Percentiles rank a stretch among this genome's conserved stretches.
These are phyloP conservation scores for Exserohilum turcica DNA, from an alignment of 2,329 filamentous ascomycete genomes.

Conservation along the genomic window DNA sequence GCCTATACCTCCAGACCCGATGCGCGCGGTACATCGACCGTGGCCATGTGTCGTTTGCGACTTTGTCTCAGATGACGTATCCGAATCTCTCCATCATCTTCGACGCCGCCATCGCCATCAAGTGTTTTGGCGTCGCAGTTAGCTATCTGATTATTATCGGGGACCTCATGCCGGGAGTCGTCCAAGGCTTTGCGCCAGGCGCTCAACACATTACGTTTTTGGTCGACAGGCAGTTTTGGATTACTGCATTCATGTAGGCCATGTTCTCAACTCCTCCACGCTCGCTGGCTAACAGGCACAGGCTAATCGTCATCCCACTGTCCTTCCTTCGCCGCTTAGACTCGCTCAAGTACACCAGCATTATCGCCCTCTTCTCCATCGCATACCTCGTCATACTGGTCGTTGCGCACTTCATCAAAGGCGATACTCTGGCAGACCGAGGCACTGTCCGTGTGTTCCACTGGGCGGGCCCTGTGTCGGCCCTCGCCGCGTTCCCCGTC, in stretches of 20 bases:
- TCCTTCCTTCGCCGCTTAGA: constrained; percentile 90
- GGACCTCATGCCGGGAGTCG: constrained; percentile 95
- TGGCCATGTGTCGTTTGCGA: constrained; percentile 89
- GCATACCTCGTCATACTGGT: constrained; percentile 92
- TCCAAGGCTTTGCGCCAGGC: constrained; percentile 74
- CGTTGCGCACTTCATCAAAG: constrained; percentile 83
- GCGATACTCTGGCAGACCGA: constrained; percentile 75
- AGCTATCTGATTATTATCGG: constrained; percentile 99
- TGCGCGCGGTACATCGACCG: constrained; percentile 93
- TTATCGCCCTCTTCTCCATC: constrained; percentile 89
- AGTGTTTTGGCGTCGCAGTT: constrained; percentile 96
- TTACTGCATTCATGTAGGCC: constrained; percentile 88
- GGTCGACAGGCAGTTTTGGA: constrained; percentile 93
- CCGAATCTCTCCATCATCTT: constrained; percentile 95
- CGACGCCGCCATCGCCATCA: constrained; percentile 93
- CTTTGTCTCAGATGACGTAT: constrained; percentile 95
- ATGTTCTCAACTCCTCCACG: no score
- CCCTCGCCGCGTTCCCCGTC: constrained; percentile 86
- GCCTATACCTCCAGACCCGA: constrained; percentile 90
- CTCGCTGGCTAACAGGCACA: constrained; percentile 41
- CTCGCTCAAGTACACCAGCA: constrained; percentile 95
- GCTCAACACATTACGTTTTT: constrained; percentile 72
- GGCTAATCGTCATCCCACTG: constrained; percentile 89
- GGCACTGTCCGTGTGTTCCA: constrained; percentile 75
- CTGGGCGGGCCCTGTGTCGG: constrained; percentile 79